Conservation (phyloP, 1,284 basidiomycete species). For the Ganoderma lingzhi region DNA sequence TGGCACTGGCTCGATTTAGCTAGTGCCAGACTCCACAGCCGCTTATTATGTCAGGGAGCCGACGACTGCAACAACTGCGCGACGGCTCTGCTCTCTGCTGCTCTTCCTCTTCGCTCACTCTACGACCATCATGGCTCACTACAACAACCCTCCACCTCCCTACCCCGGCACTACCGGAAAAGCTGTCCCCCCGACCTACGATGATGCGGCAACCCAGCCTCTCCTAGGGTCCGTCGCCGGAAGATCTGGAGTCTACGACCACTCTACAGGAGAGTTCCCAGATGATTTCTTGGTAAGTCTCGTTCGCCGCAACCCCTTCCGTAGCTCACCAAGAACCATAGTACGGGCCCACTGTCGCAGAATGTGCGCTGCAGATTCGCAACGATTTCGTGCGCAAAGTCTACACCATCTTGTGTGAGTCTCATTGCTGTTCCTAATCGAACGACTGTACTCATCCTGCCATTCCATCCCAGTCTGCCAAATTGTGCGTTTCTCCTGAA, state of each 20-base stretch:
- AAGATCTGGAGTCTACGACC: conserved; percentile 68
- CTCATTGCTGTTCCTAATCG: background rate
- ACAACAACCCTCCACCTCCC: conserved; percentile 39
- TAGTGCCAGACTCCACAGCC: conserved; percentile 13
- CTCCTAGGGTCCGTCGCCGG: conserved; percentile 55
- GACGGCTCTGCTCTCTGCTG: conserved; percentile 8
- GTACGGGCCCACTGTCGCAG: conserved; percentile 82
- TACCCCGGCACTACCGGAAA: conserved; percentile 37
- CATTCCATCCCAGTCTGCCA: conserved; percentile 62
- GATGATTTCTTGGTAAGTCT: conserved; percentile 82
- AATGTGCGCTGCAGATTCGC: conserved; percentile 75
- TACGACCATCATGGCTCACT: conserved; percentile 37
- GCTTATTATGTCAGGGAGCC: conserved; percentile 12
- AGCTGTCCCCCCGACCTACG: conserved; percentile 26
- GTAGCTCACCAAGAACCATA: conserved; percentile 38
- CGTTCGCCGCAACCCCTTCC: background rate
- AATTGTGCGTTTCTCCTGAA: conserved; percentile 56
- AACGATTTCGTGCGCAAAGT: conserved; percentile 84
- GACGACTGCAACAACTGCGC: conserved; percentile 19
- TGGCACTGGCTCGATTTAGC: conserved; percentile 27
- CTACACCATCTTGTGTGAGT: conserved; percentile 81
- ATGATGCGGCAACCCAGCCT: conserved; percentile 48
- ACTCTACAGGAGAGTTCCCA: conserved; percentile 78
- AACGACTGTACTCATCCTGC: conserved; percentile 23
- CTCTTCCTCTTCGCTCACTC: conserved; percentile 13